Base-by-base conservation (phyloP, 129 eudicot genomes). In the Artemisia argyi region DNA sequence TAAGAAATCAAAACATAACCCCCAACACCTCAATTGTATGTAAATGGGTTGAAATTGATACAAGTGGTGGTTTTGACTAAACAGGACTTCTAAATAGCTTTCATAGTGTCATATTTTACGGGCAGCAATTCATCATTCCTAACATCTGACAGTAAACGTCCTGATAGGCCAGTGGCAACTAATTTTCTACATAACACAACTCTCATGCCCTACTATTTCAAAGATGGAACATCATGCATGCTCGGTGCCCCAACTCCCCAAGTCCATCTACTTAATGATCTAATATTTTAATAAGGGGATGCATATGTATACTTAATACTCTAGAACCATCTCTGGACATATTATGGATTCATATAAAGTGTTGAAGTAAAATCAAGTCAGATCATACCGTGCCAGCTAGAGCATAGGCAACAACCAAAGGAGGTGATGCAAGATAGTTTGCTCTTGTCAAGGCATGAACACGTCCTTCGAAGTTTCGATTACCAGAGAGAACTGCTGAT, bases 341-440 rank as follows among this genome's bases (percentile, higher is more conserved):
- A 54, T 58, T 8, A 47, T 14, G 32, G 42, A 50, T 13, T 50
- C 50, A 7, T 44, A 66, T 66, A 56, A 30, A 61, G 8, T 61
- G 12, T 61, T 60, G 12, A 35, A 22, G 9, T 32, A 32, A 39
- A 28, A 70, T 52, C n/a, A 70, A 50, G 72, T 63, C 8, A 28
- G 13, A 60, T 51, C 83, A 59, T 85, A 94, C 98, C 62, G 98
- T 90, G 82, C 98, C 98, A 79, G 98, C 98, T 80, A 94, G 97
- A 49, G 98, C 97, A 83, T 94, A 94, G 35, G 98, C 98, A 83
- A 94, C 98, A 73, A 94, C 98, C 60, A 94, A 73, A 65, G 98
- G 98, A 61, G 98, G 98, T 1, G 98, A 94, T 73, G 98, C 98
- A 81, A 94, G 98, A 71, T 94, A 94, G 76, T 94, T 94, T 57